Conservation (phyloP, 257 asterid species). For the Datura wrightii region DNA sequence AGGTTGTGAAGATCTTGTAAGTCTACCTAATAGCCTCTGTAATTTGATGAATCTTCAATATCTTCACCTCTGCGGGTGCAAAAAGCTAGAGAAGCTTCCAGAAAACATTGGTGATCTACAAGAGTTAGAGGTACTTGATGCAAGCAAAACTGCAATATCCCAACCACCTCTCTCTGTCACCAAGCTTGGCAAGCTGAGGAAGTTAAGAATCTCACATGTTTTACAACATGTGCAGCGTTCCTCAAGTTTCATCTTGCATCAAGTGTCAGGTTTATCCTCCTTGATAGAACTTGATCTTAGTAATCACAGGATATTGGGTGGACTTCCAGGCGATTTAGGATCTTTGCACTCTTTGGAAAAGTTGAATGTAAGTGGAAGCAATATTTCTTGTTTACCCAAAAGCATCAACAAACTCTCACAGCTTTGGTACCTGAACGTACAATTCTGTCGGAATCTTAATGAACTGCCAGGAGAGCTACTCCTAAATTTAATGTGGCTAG, state of each 20-base stretch:
- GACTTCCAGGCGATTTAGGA: slow-evolving; percentile 18
- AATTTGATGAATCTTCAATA: background rate
- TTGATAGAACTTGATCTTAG: background rate
- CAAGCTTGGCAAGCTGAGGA: background rate
- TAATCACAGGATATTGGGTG: background rate
- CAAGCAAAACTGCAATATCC: background rate
- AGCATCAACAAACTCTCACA: background rate
- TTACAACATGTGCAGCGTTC: background rate
- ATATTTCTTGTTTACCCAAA: slow-evolving; percentile 16
- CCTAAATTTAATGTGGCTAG: background rate
- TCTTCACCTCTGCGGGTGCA: background rate
- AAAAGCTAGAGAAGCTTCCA: background rate
- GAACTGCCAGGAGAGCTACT: background rate
- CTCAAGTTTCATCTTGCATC: background rate
- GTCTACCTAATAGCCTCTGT: background rate
- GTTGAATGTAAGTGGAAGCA: background rate
- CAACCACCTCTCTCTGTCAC: background rate
- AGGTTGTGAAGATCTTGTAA: background rate
- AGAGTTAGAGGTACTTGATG: rapidly evolving
- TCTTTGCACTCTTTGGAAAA: background rate
- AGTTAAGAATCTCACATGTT: background rate
- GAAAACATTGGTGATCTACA: slow-evolving; percentile 12
- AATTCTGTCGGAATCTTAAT: background rate
- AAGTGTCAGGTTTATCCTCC: background rate
- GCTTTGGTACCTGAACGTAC: background rate